phyloP scores from a whole-genome alignment of 2,329 filamentous ascomycete species.

The Colletotrichum graminicola region DNA sequence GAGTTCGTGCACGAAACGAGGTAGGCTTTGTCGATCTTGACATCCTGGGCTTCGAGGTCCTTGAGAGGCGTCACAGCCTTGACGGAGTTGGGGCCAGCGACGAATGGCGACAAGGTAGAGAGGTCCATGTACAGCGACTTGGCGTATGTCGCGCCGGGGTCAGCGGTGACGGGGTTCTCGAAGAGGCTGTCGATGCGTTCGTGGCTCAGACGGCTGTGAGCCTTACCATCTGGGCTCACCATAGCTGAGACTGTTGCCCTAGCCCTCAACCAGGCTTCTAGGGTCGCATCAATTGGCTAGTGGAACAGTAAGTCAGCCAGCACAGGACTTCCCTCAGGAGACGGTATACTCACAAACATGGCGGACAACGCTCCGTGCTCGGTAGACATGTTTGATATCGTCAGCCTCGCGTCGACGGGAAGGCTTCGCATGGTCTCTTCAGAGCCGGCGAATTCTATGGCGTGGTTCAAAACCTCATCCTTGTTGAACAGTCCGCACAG shows the following conservation, averaged over 20 bases:
- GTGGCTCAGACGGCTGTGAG: slow-evolving; percentile 76
- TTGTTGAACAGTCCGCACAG: slow-evolving; percentile 88
- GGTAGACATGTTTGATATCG: slow-evolving; percentile 84
- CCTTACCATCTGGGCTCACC: slow-evolving; percentile 61
- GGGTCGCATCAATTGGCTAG: slow-evolving; percentile 83
- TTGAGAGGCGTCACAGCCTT: slow-evolving; percentile 85
- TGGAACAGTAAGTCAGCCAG: slow-evolving; percentile 48
- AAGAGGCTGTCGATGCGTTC: slow-evolving; percentile 79
- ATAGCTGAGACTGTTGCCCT: slow-evolving; percentile 82
- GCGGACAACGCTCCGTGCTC: slow-evolving; percentile 78
- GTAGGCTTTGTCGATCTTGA: slow-evolving; percentile 86
- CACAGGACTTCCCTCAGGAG: slow-evolving; percentile 55
- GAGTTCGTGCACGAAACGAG: slow-evolving; percentile 92
- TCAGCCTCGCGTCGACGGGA: slow-evolving; percentile 78
- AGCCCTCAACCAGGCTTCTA: slow-evolving; percentile 79
- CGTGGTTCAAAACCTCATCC: slow-evolving; percentile 91
- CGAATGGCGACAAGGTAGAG: slow-evolving; percentile 84
- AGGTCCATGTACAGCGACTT: slow-evolving; percentile 87
- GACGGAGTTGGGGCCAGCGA: slow-evolving; percentile 91
- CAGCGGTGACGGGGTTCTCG: slow-evolving; percentile 74
- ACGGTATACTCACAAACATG: slow-evolving; percentile 1
- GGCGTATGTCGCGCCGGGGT: slow-evolving; percentile 83
- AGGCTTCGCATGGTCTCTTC: slow-evolving; percentile 82
- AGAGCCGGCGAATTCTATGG: slow-evolving; percentile 87
- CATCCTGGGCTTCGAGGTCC: slow-evolving; percentile 79